Base-by-base conservation (phyloP, 257 asterid species). In the Hygrophila difformis region DNA sequence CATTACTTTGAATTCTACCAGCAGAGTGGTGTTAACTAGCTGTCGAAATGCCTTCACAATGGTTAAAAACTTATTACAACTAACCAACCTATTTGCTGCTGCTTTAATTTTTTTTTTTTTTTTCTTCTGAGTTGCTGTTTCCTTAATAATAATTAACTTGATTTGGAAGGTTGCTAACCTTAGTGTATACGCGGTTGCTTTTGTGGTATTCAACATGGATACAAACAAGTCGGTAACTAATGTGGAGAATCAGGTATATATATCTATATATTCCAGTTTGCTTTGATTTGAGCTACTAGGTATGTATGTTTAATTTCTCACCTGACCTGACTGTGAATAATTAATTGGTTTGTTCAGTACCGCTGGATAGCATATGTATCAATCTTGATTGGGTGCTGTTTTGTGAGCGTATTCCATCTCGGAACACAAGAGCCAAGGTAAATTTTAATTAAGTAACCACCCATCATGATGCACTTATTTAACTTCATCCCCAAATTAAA, bases 351-450 rank as follows among this genome's bases (percentile, higher is more conserved):
- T 65, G 42, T 49, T 49, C 87, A 88, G 95, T 88, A 88, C 52
- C 82, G 89, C 23, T 88, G 97, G 95, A 76, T 88, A 39, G 95
- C 97, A 15, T 81, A 74, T 61, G 42, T 67, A 18, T 84, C 95
- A 50, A 85, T 88, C 63, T 72, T 75, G 55, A 49, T 84, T 14
- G 97, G 97, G 46, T 73, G 93, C 62, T 84, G 79, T 67, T 88
- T 88, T 8, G 94, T 81, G 39, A 67, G 60, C n/a, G 28, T 76
- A 45, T 88, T 88, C 60, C 70, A 68, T 43, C 63, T 88, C 11
- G 94, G 97, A 62, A 88, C 94, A 5, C 70, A 64, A 52, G 97
- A 88, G 71, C 97, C 97, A 56, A 84, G 97, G 95, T 81, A 16
- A 9, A 10, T n/a, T n/a, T n/a, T n/a, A 3, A 18, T 16, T 23